Evolutionary conservation across 805 yeast species (phyloP).

Genomic region (Ogataea philodendri): DNA sequence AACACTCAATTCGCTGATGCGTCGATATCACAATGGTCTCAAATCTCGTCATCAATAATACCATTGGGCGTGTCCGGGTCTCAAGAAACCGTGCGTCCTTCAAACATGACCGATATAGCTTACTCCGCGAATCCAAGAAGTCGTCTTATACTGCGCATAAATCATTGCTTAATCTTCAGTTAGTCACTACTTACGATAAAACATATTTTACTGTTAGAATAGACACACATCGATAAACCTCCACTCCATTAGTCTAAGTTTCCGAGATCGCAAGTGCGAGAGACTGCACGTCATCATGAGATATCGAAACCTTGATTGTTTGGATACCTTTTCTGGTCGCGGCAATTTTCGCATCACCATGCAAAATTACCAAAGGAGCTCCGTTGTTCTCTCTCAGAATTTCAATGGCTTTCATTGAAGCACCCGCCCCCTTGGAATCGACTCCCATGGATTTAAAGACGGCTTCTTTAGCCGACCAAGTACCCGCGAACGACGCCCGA

Average conservation of each 20-base stretch:
- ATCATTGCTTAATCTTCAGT: no score
- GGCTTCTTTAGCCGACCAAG: constrained; percentile 99
- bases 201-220: no score
- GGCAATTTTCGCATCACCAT: constrained; percentile 73
- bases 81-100: no score
- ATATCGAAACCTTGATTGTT: constrained; percentile 80
- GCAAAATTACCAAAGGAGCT: constrained; percentile 76
- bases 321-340: constrained; percentile 70
- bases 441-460: constrained; percentile 95
- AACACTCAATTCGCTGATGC: constrained; percentile 56
- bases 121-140: no score
- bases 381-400: constrained; percentile 69
- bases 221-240: no score
- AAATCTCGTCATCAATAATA: neutral
- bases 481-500: constrained; percentile 91
- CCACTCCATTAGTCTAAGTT: no score
- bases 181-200: no score
- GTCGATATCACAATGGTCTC: neutral
- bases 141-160: no score
- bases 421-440: constrained; percentile 90
- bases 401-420: constrained; percentile 88
- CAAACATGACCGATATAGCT: no score
- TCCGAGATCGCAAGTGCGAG: constrained; percentile 91
- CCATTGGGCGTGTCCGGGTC: no score
- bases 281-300: constrained; percentile 96